Percentiles rank a stretch among this genome's conserved stretches.
Evolutionary conservation across 2,329 filamentous ascomycete species (phyloP).

Genomic region (Metarhizium humberi): DNA sequence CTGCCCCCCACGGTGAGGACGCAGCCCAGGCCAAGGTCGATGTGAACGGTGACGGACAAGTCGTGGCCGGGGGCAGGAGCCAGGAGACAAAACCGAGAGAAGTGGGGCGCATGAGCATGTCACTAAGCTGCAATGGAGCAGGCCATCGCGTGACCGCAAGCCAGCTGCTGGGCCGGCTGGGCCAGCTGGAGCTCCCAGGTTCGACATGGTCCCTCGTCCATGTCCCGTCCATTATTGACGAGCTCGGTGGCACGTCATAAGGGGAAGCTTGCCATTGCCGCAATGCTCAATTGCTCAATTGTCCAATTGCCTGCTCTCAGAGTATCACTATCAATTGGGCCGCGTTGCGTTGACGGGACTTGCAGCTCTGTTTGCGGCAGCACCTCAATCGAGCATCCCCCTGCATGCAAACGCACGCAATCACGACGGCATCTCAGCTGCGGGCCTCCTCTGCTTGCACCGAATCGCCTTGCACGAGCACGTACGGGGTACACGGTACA

Average conservation of each 20-base stretch:
- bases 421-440: not conserved
- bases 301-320: not conserved
- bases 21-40: too few species aligned
- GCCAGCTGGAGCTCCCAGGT: not conserved
- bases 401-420: not conserved
- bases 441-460: not conserved
- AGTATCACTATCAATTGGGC: too few species aligned
- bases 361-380: not conserved
- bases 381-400: not conserved
- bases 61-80: too few species aligned
- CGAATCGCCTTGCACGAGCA: not conserved
- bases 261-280: not conserved
- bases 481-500: too few species aligned
- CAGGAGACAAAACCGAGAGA: too few species aligned
- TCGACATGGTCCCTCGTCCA: too few species aligned
- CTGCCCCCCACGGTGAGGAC: too few species aligned
- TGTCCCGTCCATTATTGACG: too few species aligned
- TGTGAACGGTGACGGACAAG: too few species aligned
- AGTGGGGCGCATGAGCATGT: too few species aligned
- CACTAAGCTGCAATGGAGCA: not conserved
- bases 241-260: too few species aligned
- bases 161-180: not conserved
- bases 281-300: not conserved
- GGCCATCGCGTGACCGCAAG: slow-evolving; percentile 3
- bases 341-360: not conserved